Conservation (phyloP, 257 asterid species). For the Nicotiana paniculata region DNA sequence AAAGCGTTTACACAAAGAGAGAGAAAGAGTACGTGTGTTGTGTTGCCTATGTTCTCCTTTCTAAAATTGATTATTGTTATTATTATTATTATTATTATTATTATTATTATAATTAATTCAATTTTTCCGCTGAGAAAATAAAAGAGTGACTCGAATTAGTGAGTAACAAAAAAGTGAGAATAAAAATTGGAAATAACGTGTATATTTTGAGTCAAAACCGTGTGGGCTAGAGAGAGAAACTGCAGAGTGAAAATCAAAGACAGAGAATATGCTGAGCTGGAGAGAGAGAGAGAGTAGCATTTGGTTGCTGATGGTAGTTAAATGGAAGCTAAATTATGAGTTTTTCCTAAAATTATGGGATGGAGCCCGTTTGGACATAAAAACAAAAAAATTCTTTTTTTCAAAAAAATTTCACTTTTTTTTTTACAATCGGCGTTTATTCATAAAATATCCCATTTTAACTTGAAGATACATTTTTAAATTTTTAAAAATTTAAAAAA, state of each 20-base stretch:
- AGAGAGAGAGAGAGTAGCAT: too few species aligned
- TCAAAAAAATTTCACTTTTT: too few species aligned
- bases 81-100: not conserved
- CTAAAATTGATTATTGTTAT: not conserved
- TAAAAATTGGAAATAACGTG: not conserved
- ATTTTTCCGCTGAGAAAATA: not conserved
- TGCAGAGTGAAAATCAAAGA: too few species aligned
- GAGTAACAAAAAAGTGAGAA: not conserved
- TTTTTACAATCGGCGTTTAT: too few species aligned
- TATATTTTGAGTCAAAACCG: constrained; percentile 11
- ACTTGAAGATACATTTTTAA: too few species aligned
- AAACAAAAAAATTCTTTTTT: too few species aligned
- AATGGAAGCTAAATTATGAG: not conserved
- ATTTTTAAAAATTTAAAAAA: too few species aligned
- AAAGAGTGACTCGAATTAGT: not conserved
- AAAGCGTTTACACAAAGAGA: not conserved
- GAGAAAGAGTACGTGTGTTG: not conserved
- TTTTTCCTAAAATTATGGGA: not conserved
- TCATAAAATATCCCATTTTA: too few species aligned
- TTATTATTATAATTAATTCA: not conserved
- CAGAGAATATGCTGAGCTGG: not conserved
- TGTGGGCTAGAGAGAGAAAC: not conserved
- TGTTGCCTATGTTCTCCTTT: not conserved
- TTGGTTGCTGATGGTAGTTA: too few species aligned
- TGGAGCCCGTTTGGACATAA: too few species aligned